phyloP scores from a whole-genome alignment of 73 alveolate genomes.

The Paramecium primaurelia region DNA sequence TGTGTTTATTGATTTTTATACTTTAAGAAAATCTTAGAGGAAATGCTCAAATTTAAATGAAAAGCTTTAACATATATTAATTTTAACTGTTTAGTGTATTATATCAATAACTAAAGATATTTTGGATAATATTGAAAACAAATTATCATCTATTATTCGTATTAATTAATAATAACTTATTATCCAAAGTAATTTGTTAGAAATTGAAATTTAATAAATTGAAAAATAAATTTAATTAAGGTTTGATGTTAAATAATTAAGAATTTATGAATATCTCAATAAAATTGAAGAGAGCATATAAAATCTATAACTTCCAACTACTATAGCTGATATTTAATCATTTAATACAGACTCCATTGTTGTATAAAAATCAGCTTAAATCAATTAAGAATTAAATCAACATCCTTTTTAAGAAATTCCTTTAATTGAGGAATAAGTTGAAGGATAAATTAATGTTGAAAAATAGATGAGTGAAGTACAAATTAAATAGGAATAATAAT shows the following conservation, averaged over 20 bases:
- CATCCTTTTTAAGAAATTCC: not conserved
- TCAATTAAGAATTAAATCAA: not conserved
- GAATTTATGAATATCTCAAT: not conserved
- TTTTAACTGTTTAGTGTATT: not conserved
- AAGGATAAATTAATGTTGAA: not conserved
- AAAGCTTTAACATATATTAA: not conserved
- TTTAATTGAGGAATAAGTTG: not conserved
- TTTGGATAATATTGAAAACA: not conserved
- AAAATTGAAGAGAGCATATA: not conserved
- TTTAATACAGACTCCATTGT: not conserved
- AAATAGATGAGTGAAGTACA: not conserved
- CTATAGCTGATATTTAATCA: not conserved
- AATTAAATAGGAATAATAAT: not conserved
- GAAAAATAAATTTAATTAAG: not conserved
- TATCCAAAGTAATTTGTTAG: not conserved
- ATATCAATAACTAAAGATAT: not conserved
- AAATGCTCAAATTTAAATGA: not conserved
- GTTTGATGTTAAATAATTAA: not conserved
- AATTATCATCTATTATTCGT: not conserved
- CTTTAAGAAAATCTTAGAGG: not conserved
- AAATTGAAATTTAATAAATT: not conserved
- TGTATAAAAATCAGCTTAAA: not conserved
- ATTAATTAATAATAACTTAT: not conserved
- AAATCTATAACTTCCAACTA: not conserved
- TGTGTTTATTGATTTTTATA: not conserved